A percentile compares a stretch with the other conserved stretches of the same genome.
phyloP scores from a whole-genome alignment of 129 eudicot genomes.

The Chrysanthemum makinoi region DNA sequence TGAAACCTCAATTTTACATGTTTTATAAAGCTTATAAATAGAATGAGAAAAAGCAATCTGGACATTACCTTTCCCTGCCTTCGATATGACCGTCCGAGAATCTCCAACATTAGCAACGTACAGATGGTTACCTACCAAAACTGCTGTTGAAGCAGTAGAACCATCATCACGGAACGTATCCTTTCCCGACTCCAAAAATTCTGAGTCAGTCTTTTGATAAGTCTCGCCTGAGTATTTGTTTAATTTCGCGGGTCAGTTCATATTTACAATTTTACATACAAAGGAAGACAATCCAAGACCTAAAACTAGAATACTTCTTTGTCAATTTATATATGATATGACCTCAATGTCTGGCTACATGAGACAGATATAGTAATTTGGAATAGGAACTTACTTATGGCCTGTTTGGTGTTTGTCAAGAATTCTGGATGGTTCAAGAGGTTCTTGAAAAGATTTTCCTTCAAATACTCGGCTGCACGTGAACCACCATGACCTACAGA shows the following conservation, averaged over 20 bases:
- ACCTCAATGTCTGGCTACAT: constrained; percentile 36
- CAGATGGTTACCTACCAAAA: constrained; percentile 75
- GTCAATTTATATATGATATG: constrained; percentile 27
- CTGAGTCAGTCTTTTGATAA: constrained; percentile 66
- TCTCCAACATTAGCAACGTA: constrained; percentile 97
- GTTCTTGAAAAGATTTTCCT: constrained; percentile 72
- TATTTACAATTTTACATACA: neutral
- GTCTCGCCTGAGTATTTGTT: constrained; percentile 57
- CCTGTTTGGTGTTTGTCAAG: constrained; percentile 55
- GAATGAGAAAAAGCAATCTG: constrained; percentile 2
- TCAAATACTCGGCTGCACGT: constrained; percentile 78
- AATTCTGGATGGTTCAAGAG: constrained; percentile 77
- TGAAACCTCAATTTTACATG: neutral
- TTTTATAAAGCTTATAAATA: neutral
- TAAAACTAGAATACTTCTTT: neutral
- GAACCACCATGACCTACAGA: constrained; percentile 95
- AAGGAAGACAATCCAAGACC: neutral
- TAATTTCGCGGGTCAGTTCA: neutral
- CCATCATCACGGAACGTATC: constrained; percentile 87
- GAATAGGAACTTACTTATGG: constrained; percentile 60
- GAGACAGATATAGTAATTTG: neutral
- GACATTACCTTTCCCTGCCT: constrained; percentile 67
- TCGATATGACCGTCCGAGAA: constrained; percentile 82
- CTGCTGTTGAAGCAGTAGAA: constrained; percentile 94
- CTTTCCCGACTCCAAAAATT: constrained; percentile 77